phyloP scores from a whole-genome alignment of 495 filamentous ascomycete genomes.

The Articulospora tetracladia region DNA sequence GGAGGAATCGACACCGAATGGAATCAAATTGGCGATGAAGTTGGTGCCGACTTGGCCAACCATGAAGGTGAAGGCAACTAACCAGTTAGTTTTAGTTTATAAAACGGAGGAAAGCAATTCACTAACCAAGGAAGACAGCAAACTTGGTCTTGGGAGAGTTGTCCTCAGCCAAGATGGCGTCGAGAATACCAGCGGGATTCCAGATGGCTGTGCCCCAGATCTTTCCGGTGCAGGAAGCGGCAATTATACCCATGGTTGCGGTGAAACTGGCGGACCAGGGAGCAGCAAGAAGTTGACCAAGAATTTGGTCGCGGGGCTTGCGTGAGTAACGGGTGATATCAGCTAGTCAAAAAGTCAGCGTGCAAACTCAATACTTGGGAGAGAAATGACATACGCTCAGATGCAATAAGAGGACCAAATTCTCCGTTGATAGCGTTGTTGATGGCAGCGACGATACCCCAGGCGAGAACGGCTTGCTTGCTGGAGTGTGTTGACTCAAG shows the following conservation, averaged over 20 bases:
- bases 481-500: background rate
- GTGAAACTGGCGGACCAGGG: slow-evolving; percentile 9
- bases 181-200: slow-evolving; percentile 11
- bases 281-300: slow-evolving; percentile 1
- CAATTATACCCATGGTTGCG: slow-evolving; percentile 8
- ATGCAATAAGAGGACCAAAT: slow-evolving; percentile 2
- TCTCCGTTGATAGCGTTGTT: slow-evolving; percentile 5
- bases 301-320: background rate
- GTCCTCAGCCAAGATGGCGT: slow-evolving; percentile 8
- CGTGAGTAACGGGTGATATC: slow-evolving; percentile 6
- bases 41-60: slow-evolving; percentile 27
- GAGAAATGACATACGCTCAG: background rate
- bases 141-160: background rate
- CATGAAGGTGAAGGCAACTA: slow-evolving; percentile 12
- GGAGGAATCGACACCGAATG: slow-evolving; percentile 28
- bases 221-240: slow-evolving; percentile 4
- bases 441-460: background rate
- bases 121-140: slow-evolving; percentile 31
- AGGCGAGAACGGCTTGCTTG: background rate
- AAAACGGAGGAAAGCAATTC: slow-evolving; percentile 2
- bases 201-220: slow-evolving; percentile 7
- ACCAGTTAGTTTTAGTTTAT: slow-evolving; percentile 25
- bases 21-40: slow-evolving; percentile 33
- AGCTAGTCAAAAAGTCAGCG: background rate
- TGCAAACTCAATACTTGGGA: background rate